A percentile compares a stretch with the other conserved stretches of the same genome.
phyloP scores from a whole-genome alignment of 2,329 filamentous ascomycete species.

The Hymenotorrendiella dingleyae region DNA sequence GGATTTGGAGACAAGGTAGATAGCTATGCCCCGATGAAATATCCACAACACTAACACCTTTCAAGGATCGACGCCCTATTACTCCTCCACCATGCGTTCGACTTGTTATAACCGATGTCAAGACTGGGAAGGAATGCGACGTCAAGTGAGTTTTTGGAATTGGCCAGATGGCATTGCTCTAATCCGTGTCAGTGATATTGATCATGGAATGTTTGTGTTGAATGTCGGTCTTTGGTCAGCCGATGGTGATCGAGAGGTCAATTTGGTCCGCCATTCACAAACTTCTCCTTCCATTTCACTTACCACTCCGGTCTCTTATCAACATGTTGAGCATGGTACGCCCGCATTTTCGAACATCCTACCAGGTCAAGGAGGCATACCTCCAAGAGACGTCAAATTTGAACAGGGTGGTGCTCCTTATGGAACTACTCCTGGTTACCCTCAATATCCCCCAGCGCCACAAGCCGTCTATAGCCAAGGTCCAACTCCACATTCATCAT shows the following conservation, averaged over 20 bases:
- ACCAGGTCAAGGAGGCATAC: constrained; percentile 10
- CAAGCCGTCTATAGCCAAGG: constrained; percentile 22
- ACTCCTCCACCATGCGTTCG: constrained; percentile 91
- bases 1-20: constrained; percentile 95
- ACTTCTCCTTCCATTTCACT: constrained; percentile 74
- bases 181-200: constrained; percentile 50
- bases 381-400: constrained; percentile 12
- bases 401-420: constrained; percentile 16
- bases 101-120: constrained; percentile 69
- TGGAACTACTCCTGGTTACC: background rate
- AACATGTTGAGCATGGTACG: constrained; percentile 42
- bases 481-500: constrained; percentile 2
- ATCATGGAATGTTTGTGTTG: constrained; percentile 62
- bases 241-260: constrained; percentile 56
- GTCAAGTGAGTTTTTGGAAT: constrained; percentile 58
- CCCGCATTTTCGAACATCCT: constrained; percentile 25
- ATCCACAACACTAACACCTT: background rate
- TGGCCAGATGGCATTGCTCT: constrained; percentile 3
- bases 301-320: constrained; percentile 73
- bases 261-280: constrained; percentile 60
- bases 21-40: background rate
- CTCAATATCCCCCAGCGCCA: constrained; percentile 23
- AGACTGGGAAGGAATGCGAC: constrained; percentile 74
- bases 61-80: constrained; percentile 84
- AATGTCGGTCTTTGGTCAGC: constrained; percentile 65